phyloP scores from a whole-genome alignment of 805 yeast genomes.

The Candida mattraensis region DNA sequence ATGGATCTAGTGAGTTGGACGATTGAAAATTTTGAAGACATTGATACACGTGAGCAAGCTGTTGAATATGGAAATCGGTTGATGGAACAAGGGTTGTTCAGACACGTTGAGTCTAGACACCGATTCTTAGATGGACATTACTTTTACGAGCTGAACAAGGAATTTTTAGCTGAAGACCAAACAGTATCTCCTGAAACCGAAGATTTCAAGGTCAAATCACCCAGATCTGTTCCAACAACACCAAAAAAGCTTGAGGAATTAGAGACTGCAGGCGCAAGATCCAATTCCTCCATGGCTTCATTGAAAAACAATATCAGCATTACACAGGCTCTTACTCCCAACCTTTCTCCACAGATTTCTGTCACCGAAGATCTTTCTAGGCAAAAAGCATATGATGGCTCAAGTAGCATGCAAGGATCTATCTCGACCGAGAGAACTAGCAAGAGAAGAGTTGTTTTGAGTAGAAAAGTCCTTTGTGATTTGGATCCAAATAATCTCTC shows the following conservation, averaged over 20 bases:
- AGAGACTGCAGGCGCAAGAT: conserved; percentile 8
- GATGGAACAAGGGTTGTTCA: conserved; percentile 69
- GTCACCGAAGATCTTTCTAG: conserved; percentile 8
- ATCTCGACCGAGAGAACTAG: conserved; percentile 2
- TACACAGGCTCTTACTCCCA: conserved; percentile 7
- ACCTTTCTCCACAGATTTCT: conserved; percentile 15
- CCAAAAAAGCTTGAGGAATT: conserved; percentile 15
- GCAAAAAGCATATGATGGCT: background rate
- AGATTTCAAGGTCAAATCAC: conserved; percentile 9
- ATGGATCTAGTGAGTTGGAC: conserved; percentile 86
- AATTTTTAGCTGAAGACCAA: conserved; percentile 41
- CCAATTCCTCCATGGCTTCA: conserved; percentile 18
- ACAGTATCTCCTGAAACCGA: conserved; percentile 12
- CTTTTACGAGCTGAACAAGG: conserved; percentile 70
- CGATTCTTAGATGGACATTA: conserved; percentile 90
- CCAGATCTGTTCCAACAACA: conserved; percentile 12
- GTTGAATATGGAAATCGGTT: conserved; percentile 73
- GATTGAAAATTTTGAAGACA: conserved; percentile 72
- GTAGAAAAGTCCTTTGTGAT: conserved; percentile 66
- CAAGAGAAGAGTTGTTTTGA: conserved; percentile 48
- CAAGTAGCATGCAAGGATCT: conserved; percentile 1
- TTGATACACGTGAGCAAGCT: conserved; percentile 82
- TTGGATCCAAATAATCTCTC: conserved; percentile 74
- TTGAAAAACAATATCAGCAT: conserved; percentile 5
- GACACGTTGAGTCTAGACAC: conserved; percentile 83